These are phyloP conservation scores for Purshia tridentata DNA, from an alignment of 306 rosid genomes.

Conservation along the genomic window DNA sequence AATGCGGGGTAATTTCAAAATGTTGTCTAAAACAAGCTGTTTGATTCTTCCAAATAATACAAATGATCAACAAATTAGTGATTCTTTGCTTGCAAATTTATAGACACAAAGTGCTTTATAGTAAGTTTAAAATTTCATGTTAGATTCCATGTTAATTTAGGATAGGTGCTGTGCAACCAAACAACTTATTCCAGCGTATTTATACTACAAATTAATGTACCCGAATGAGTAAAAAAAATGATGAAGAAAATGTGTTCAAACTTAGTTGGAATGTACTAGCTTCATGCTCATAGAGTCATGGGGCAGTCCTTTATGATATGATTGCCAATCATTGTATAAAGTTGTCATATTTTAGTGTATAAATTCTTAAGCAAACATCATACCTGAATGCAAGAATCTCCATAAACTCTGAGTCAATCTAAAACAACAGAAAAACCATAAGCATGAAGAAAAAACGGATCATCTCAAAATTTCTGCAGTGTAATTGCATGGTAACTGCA, in stretches of 20 bases:
- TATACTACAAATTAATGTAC: too few relatives aligned
- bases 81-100: too few relatives aligned
- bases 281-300: neutral
- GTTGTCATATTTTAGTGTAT: neutral
- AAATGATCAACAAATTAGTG: too few relatives aligned
- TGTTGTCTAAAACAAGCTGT: too few relatives aligned
- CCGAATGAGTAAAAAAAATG: too few relatives aligned
- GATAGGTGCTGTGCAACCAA: too few relatives aligned
- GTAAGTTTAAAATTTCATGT: too few relatives aligned
- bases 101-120: too few relatives aligned
- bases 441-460: neutral
- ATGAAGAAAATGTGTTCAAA: too few relatives aligned
- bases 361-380: slow-evolving; percentile 2
- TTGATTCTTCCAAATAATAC: too few relatives aligned
- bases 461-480: slow-evolving; percentile 7
- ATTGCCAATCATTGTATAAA: neutral
- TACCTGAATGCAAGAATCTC: slow-evolving; percentile 81
- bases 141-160: neutral
- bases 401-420: slow-evolving; percentile 74
- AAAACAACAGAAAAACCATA: slow-evolving; percentile 36
- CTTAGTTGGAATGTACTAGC: neutral
- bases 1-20: too few relatives aligned
- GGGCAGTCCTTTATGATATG: neutral
- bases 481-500: neutral
- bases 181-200: too few relatives aligned